Evolutionary conservation across 1,284 basidiomycete species (phyloP).

Genomic region (Sporisorium iseilematis-ciliati): DNA sequence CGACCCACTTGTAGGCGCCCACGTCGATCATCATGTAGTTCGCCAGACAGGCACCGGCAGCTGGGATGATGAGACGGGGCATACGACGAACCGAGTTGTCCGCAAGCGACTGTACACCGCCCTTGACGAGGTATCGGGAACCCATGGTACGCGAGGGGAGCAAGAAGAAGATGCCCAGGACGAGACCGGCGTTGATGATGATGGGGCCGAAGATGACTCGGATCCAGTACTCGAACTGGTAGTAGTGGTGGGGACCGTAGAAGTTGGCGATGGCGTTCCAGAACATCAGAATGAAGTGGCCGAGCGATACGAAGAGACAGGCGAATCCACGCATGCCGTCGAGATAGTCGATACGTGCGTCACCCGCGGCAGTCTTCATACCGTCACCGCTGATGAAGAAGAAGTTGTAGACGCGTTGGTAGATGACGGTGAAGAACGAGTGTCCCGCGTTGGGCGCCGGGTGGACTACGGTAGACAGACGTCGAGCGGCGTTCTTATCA

Average conservation of each 20-base stretch:
- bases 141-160: conserved; percentile 60
- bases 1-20: conserved; percentile 59
- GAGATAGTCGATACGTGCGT: conserved; percentile 59
- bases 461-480: conserved; percentile 35
- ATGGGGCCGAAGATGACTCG: conserved; percentile 55
- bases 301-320: conserved; percentile 59
- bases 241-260: conserved; percentile 49
- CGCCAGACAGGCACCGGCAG: conserved; percentile 46
- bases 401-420: conserved; percentile 35
- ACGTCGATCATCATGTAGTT: conserved; percentile 63
- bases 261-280: conserved; percentile 53
- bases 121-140: conserved; percentile 57
- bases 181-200: conserved; percentile 54
- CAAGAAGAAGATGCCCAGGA: conserved; percentile 61
- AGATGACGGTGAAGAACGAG: conserved; percentile 47
- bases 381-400: conserved; percentile 47
- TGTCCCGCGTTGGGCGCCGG: conserved; percentile 38
- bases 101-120: conserved; percentile 53
- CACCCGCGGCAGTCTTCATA: conserved; percentile 48
- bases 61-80: conserved; percentile 58
- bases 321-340: conserved; percentile 64
- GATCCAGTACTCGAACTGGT: conserved; percentile 51
- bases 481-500: conserved; percentile 48
- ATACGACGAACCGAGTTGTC: conserved; percentile 59
- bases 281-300: conserved; percentile 62